A percentile compares a stretch with the other conserved stretches of the same genome.
phyloP scores from a whole-genome alignment of 768 basidiomycete species.

The Leccinum longicurvipes region DNA sequence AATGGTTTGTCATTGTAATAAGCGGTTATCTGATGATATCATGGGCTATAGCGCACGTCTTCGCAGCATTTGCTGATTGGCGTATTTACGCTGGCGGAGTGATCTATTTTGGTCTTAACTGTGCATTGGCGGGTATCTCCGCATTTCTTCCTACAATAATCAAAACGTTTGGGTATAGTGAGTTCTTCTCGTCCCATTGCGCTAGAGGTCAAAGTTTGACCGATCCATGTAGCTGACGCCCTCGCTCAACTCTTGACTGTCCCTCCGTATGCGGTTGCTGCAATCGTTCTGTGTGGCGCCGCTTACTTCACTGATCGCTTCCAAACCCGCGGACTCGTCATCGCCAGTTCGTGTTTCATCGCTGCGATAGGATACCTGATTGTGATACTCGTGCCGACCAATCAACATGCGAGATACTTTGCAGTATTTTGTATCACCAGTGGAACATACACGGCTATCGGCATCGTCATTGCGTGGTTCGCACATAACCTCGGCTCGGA shows the following conservation, averaged over 20 bases:
- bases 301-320: constrained; percentile 65
- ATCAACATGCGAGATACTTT: constrained; percentile 67
- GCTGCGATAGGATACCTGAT: constrained; percentile 53
- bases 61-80: constrained; percentile 69
- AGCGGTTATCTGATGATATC: neutral
- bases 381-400: constrained; percentile 50
- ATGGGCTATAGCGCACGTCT: constrained; percentile 50
- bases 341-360: constrained; percentile 30
- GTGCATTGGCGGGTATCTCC: constrained; percentile 72
- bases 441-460: constrained; percentile 76
- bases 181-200: constrained; percentile 24
- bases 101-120: constrained; percentile 77
- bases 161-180: constrained; percentile 67
- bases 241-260: constrained; percentile 73
- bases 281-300: constrained; percentile 54
- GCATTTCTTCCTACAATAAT: constrained; percentile 86
- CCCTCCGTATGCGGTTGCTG: constrained; percentile 76
- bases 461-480: constrained; percentile 74
- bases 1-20: neutral
- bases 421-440: constrained; percentile 74
- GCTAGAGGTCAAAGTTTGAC: neutral
- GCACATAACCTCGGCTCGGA: constrained; percentile 78
- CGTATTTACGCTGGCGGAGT: constrained; percentile 63
- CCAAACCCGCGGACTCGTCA: constrained; percentile 52
- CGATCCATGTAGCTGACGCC: neutral